Percentiles rank a stretch among this genome's conserved stretches.
Conservation (phyloP, 176 grass and related monocot genomes). For the Ananas comosus region DNA sequence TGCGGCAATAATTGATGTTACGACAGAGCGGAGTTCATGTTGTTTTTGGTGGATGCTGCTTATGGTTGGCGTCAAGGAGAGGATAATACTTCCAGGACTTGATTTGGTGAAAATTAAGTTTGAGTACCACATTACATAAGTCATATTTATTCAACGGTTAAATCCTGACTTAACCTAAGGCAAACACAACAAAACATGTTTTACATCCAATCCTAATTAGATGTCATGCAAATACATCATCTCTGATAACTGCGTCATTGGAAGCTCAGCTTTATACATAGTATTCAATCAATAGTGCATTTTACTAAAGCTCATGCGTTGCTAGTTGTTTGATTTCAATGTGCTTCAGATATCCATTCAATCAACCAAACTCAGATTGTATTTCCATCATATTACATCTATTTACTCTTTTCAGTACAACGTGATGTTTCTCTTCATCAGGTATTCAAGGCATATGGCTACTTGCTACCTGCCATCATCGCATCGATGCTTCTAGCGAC, state of each 20-base stretch:
- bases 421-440: conserved; percentile 5
- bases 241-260: not conserved
- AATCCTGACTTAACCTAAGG: not conserved
- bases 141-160: not conserved
- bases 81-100: too few relatives aligned
- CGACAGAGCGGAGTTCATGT: too few relatives aligned
- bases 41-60: too few relatives aligned
- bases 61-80: too few relatives aligned
- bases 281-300: not conserved
- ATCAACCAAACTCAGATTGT: too few relatives aligned
- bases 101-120: too few relatives aligned
- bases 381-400: too few relatives aligned
- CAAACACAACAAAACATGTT: not conserved
- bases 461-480: conserved; percentile 53
- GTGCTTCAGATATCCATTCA: too few relatives aligned
- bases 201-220: not conserved
- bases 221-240: not conserved
- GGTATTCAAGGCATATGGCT: conserved; percentile 49
- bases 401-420: not conserved
- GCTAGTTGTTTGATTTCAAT: too few relatives aligned
- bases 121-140: not conserved
- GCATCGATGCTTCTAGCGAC: conserved; percentile 49
- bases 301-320: too few relatives aligned
- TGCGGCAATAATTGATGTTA: too few relatives aligned
- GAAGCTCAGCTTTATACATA: not conserved